These are phyloP conservation scores for Albizia julibrissin DNA, from an alignment of 306 rosid species.

Conservation along the genomic window DNA sequence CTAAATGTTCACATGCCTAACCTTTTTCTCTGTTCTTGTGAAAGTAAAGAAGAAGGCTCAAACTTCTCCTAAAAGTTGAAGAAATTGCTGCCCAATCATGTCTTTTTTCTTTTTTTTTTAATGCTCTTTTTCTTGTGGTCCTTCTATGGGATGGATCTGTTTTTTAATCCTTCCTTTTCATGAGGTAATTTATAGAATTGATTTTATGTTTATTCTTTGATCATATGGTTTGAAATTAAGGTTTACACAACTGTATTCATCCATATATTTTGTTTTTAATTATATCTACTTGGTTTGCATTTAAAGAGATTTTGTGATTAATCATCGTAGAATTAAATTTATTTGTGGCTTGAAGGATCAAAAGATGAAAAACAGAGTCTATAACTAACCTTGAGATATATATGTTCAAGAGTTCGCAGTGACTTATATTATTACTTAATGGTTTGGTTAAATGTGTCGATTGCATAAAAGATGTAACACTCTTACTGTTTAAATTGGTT, in stretches of 20 bases:
- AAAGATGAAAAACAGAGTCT: too few relatives aligned
- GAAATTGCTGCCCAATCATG: background rate
- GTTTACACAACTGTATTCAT: background rate
- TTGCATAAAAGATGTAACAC: too few relatives aligned
- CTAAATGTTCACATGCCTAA: background rate
- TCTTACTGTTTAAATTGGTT: too few relatives aligned
- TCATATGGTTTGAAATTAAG: too few relatives aligned
- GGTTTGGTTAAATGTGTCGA: too few relatives aligned
- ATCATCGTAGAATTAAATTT: too few relatives aligned
- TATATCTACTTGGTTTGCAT: background rate
- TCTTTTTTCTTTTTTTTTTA: background rate
- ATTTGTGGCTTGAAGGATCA: too few relatives aligned
- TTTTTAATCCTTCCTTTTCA: background rate
- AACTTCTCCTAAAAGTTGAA: background rate
- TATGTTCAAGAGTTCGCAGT: too few relatives aligned
- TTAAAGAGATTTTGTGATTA: background rate
- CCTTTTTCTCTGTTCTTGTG: background rate
- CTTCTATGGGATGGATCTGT: background rate
- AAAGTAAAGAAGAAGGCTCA: background rate
- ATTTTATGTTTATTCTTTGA: too few relatives aligned
- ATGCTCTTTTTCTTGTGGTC: background rate
- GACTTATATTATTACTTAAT: too few relatives aligned
- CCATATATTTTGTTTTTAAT: too few relatives aligned
- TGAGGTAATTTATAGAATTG: background rate
- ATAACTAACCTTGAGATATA: too few relatives aligned